Evolutionary conservation across 2,329 filamentous ascomycete genomes (phyloP), one percentile per base, ranked within the genome.

Genomic region (Paecilomyces sp.): DNA sequence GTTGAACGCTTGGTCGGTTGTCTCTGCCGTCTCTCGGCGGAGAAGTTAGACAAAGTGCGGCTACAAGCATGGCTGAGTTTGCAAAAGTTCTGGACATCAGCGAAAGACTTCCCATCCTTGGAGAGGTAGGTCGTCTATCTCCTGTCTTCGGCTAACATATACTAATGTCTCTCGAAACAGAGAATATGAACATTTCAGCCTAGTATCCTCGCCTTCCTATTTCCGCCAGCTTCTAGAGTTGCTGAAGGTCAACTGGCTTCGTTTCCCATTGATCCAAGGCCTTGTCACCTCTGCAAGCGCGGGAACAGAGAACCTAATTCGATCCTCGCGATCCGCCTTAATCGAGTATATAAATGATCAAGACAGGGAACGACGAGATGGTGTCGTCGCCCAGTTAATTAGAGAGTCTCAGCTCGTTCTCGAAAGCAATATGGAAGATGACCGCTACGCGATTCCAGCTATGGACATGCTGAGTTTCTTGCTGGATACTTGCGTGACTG

Each of bases 11-110:
- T 78, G 2, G 62, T 75, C n/a, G 67, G 67, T 15, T 76, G 78
- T 54, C 70, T 85, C 2, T 78, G 90, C 33, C 84, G 92, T 1
- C 81, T 97, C 13, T 87, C 91, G 1, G 85, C 90, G 0, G 94
- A 99, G 74, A 97, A 96, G 71, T 82, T 97, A 1, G 93, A 97
- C 72, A 89, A 91, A 63, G 88, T 97, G 18, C 86, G 94, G 25
- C 78, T 84, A 50, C 72, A 77, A 62, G 78, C 78, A 36, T 80
- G 78, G 76, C 70, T 68, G 47, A 78, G 75, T 65, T 61, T 81
- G 13, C 73, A 77, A 61, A 59, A 56, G 0, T 76, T 72, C 59
- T 80, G 77, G 77, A 65, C 70, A 54, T 74, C 63, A 56, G 62
- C 67, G 8, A 57, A 57, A n/a, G 68, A 70, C 18, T 71, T 75